Conservation (phyloP, 1,284 basidiomycete genomes). For the Irpex rosettiformis region DNA sequence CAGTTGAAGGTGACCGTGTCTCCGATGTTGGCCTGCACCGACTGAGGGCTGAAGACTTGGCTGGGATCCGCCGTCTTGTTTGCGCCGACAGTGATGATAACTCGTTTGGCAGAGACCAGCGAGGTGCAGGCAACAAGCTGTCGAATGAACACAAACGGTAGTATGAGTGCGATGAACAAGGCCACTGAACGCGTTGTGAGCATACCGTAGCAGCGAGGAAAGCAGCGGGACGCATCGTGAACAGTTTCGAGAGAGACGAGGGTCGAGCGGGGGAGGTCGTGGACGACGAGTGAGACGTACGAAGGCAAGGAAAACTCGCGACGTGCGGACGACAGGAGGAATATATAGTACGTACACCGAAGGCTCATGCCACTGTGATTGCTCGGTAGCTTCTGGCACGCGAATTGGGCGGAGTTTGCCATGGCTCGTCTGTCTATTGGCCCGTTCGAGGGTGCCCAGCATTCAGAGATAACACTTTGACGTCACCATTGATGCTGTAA, state of each 20-base stretch:
- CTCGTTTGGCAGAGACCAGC: slow-evolving; percentile 31
- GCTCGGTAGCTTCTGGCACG: neutral
- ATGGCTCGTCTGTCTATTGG: too few relatives aligned
- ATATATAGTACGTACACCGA: neutral
- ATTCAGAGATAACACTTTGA: too few relatives aligned
- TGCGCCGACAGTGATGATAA: slow-evolving; percentile 45
- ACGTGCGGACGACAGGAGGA: neutral
- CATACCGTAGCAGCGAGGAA: slow-evolving; percentile 17
- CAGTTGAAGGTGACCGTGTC: slow-evolving; percentile 58
- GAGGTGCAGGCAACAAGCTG: slow-evolving; percentile 19
- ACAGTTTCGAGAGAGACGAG: neutral
- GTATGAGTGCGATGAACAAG: neutral
- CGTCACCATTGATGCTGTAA: too few relatives aligned
- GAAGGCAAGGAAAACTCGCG: neutral
- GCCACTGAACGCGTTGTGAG: neutral
- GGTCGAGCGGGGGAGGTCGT: neutral
- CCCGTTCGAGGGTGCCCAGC: too few relatives aligned
- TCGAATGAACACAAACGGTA: neutral
- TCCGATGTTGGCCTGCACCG: slow-evolving; percentile 40
- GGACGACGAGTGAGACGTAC: slow-evolving; percentile 3
- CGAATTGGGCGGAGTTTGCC: neutral
- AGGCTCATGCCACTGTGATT: neutral
- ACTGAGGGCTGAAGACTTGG: slow-evolving; percentile 44
- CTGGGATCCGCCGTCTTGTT: slow-evolving; percentile 41
- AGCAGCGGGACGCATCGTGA: slow-evolving; percentile 18